Conservation (phyloP, 2,329 filamentous ascomycete genomes). For the Botryosphaeria dothidea region DNA sequence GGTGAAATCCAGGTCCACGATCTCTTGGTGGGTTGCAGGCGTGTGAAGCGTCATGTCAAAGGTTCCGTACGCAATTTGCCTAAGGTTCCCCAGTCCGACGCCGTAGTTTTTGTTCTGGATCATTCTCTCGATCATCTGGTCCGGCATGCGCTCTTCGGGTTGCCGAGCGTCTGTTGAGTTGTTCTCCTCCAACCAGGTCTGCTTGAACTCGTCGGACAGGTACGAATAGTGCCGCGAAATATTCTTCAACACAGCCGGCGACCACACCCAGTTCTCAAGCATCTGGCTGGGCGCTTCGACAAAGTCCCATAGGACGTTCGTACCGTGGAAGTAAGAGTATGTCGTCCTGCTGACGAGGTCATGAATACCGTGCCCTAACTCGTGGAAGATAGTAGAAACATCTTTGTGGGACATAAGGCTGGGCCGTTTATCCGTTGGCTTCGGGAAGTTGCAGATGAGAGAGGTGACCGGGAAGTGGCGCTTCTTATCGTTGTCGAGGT, state of each 20-base stretch:
- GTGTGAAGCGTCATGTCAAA: constrained; percentile 82
- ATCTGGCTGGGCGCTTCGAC: constrained; percentile 54
- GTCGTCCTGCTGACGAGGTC: constrained; percentile 51
- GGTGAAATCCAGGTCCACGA: constrained; percentile 65
- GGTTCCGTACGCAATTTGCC: constrained; percentile 76
- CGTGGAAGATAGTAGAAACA: constrained; percentile 79
- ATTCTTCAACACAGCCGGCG: constrained; percentile 50
- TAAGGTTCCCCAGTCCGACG: constrained; percentile 73
- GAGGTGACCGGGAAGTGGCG: constrained; percentile 76
- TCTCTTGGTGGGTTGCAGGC: constrained; percentile 65
- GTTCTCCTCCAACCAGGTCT: constrained; percentile 43
- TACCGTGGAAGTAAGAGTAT: constrained; percentile 54
- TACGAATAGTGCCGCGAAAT: constrained; percentile 71
- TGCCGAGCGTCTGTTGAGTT: constrained; percentile 40
- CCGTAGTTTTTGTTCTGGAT: constrained; percentile 79
- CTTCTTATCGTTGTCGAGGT: constrained; percentile 64
- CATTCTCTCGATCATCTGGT: constrained; percentile 71
- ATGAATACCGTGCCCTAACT: constrained; percentile 54
- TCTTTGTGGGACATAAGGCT: constrained; percentile 80
- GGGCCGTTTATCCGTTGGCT: constrained; percentile 73
- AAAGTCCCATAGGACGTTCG: constrained; percentile 51
- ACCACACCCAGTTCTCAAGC: constrained; percentile 58
- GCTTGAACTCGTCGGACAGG: constrained; percentile 47
- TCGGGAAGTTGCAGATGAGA: constrained; percentile 82
- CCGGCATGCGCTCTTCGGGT: constrained; percentile 68